phyloP scores from a whole-genome alignment of 2,329 filamentous ascomycete genomes.

The Alternaria sp. region DNA sequence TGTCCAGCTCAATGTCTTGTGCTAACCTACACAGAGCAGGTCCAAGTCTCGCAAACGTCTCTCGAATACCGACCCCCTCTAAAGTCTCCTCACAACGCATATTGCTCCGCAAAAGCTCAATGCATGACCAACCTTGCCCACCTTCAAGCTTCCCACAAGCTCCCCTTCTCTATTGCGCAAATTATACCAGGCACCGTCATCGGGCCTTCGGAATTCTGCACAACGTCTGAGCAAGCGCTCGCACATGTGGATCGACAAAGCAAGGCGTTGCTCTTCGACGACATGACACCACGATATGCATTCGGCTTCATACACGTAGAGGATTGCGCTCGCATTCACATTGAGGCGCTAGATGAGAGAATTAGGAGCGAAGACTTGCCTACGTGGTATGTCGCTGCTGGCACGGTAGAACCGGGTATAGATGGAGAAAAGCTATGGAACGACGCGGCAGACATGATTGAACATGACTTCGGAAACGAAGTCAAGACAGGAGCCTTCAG shows the following conservation, averaged over 20 bases:
- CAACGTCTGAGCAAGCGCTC: conserved; percentile 24
- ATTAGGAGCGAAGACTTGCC: conserved; percentile 29
- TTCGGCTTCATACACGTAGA: conserved; percentile 47
- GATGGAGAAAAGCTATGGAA: conserved; percentile 34
- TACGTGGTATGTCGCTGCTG: conserved; percentile 41
- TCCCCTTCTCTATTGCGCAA: conserved; percentile 42
- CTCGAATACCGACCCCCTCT: conserved; percentile 39
- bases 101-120: conserved; percentile 45
- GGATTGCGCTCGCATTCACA: conserved; percentile 44
- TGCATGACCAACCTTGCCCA: conserved; percentile 42
- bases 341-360: conserved; percentile 37
- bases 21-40: conserved; percentile 26
- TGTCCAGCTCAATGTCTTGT: background rate
- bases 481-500: conserved; percentile 29
- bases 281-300: conserved; percentile 38
- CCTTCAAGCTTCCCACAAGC: conserved; percentile 2
- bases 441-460: conserved; percentile 31
- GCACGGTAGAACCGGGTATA: conserved; percentile 28
- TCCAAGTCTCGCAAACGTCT: conserved; percentile 30
- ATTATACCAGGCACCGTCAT: conserved; percentile 48
- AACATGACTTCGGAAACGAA: conserved; percentile 26
- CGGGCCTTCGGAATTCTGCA: conserved; percentile 42
- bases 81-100: conserved; percentile 42
- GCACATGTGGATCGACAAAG: conserved; percentile 44
- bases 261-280: conserved; percentile 43